Base-by-base conservation (phyloP, 2,329 filamentous ascomycete species). In the Fusarium hainanense region DNA sequence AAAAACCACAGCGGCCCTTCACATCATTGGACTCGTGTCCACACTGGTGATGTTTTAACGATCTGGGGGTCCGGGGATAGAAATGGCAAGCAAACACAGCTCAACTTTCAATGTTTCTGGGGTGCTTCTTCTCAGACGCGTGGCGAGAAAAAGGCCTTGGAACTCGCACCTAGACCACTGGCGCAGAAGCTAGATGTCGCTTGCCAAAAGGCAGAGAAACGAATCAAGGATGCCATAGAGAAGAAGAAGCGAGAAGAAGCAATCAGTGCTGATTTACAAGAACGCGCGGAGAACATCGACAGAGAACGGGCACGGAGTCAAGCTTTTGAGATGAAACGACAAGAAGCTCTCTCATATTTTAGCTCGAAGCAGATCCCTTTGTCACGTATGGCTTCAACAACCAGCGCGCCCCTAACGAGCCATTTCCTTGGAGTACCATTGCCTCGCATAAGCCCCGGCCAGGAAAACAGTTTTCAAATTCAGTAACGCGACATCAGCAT, bases 11-110 rank as follows among this genome's bases (percentile, higher is more conserved):
- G 82, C 27, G 83, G 85, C 0, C 81, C 88, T 2, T 93, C 87
- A 48, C 79, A 77, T 30, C 80, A 85, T 75, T 91, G 89, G 89
- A 89, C 92, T 27, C 88, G 89, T 58, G 79, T 98, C 16, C 88
- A 93, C 76, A 88, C 92, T 34, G 93, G 92, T 3, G 95, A 98
- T 76, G 84, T 89, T 25, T 87, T 98, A 49, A 88, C 89, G 4
- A 87, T 97, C 9, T 97, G 90, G 85, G 83, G 88, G 44, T 79
- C 55, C 28, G 52, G 82, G 14, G 77, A 80, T 7, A 79, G 82
- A 44, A 74, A 74, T 47, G 77, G 76, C 37, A 79, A 75, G 51
- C 78, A 83, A 58, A 85, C 81, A 6, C 84, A 81, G 58, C 77
- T 89, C 12, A 74, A 77, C 12, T 89, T 89, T 71, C 81, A 81